These are phyloP conservation scores for Friedmanniomyces simplex DNA, from an alignment of 495 filamentous ascomycete genomes.

Conservation along the genomic window DNA sequence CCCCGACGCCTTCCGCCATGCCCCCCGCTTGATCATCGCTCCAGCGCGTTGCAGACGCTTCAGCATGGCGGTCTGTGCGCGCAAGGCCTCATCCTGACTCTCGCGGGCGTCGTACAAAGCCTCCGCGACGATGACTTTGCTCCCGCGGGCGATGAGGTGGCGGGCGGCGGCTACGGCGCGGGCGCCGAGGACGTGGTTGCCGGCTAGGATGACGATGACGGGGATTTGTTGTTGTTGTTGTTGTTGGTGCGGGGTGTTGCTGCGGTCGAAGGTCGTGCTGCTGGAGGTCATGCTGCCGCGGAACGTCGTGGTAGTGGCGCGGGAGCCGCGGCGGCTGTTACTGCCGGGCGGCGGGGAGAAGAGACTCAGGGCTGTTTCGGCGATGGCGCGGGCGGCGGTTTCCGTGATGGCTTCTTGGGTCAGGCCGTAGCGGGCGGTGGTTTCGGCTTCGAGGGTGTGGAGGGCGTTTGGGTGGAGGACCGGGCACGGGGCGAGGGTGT, in stretches of 20 bases:
- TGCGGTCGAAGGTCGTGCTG: constrained; percentile 34
- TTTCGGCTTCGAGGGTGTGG: constrained; percentile 81
- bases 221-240: constrained; percentile 31
- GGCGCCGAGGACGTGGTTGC: constrained; percentile 77
- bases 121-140: constrained; percentile 59
- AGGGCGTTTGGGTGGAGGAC: constrained; percentile 76
- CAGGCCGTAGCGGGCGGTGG: constrained; percentile 70
- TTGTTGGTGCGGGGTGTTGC: neutral
- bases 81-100: constrained; percentile 18
- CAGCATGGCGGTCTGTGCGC: constrained; percentile 52
- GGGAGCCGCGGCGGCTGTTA: constrained; percentile 29
- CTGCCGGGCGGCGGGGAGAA: constrained; percentile 34
- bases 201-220: constrained; percentile 72
- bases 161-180: constrained; percentile 77
- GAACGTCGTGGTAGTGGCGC: constrained; percentile 26
- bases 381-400: constrained; percentile 79
- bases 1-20: constrained; percentile 31
- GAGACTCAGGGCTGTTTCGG: constrained; percentile 58
- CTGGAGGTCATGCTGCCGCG: constrained; percentile 28
- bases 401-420: constrained; percentile 85
- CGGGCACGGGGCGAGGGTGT: constrained; percentile 43
- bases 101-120: constrained; percentile 1
- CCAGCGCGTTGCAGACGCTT: constrained; percentile 67
- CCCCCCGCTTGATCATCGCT: constrained; percentile 44
- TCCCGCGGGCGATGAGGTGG: constrained; percentile 70